Evolutionary conservation across 2,329 filamentous ascomycete species (phyloP), one percentile per base, ranked within the genome.

Genomic region (Conoideocrella luteorostrata): DNA sequence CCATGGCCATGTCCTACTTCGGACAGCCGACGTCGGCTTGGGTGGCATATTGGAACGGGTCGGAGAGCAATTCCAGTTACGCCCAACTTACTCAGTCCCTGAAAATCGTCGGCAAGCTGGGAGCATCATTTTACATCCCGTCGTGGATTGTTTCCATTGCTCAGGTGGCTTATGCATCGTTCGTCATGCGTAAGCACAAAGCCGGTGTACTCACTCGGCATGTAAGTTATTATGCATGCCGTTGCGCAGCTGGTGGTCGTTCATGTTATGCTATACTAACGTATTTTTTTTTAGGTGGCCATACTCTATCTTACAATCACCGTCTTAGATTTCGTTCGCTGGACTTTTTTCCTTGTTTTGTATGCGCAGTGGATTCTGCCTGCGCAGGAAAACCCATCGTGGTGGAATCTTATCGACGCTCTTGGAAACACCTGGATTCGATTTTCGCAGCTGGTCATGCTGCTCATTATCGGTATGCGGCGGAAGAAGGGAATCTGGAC

Each of bases 351-450:
- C 18, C 32, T 47, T 13, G 24, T 44, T 4, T n/a, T 47, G 6
- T 47, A 47, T 34, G 38, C 41, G 3, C 33, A 20, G 6, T 47
- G 41, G 41, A 44, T 47, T 35, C 38, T 47, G 12, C 45, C 45
- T 11, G 22, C 37, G 5, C 7, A 12, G n/a, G 41, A 40, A 17
- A 44, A 18, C 4, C 45, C 45, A n/a, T 34, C 2, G 11, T 47
- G 45, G 45, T 47, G 45, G 45, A 42, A 30, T 32, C 26, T 47
- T 13, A 20, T 47, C 17, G 45, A 47, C 21, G 45, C 33, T 11
- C 15, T 47, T 5, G 45, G 45, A 7, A 47, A 47, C 17, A 47
- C 45, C 15, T 47, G 45, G 45, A 33, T 47, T 30, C 45, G 45
- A 13, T 41, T 44, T 18, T 3, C 24, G 13, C 41, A 47, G 38